A percentile compares a stretch with the other conserved stretches of the same genome.
Evolutionary conservation across 176 grass and related monocot genomes (phyloP).

Genomic region (Carex littledalei): DNA sequence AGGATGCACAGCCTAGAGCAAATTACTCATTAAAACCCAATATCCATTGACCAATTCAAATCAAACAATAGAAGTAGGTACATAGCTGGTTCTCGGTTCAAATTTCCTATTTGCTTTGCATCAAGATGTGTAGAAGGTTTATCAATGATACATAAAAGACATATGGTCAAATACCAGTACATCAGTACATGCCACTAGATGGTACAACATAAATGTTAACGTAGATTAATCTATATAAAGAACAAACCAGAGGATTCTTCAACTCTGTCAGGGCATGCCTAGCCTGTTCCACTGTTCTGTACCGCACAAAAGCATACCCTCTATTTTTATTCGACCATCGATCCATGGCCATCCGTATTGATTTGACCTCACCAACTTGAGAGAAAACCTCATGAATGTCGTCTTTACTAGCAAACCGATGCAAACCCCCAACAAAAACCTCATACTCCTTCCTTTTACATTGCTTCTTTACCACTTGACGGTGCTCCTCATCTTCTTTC

Average conservation of each 20-base stretch:
- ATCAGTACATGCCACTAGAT: background rate
- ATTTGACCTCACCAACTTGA: conserved; percentile 76
- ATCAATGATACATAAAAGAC: background rate
- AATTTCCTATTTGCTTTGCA: background rate
- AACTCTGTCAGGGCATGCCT: conserved; percentile 63
- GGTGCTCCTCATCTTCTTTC: conserved; percentile 58
- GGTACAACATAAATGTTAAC: background rate
- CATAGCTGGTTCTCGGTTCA: background rate
- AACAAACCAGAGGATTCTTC: conserved; percentile 70
- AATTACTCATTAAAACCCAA: background rate
- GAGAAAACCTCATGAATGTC: conserved; percentile 81
- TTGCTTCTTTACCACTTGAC: conserved; percentile 57
- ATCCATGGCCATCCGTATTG: conserved; percentile 84
- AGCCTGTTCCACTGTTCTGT: conserved; percentile 83
- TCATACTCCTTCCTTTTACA: conserved; percentile 84
- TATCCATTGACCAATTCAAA: background rate
- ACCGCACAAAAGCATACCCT: conserved; percentile 93
- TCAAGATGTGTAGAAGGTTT: background rate
- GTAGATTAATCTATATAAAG: background rate
- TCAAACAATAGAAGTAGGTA: background rate
- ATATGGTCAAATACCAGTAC: background rate
- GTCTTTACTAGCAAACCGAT: conserved; percentile 75
- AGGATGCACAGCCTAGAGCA: background rate
- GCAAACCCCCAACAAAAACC: conserved; percentile 93
- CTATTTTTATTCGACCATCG: conserved; percentile 85